phyloP scores from a whole-genome alignment of 2,329 filamentous ascomycete species.

The Penicillium frequentans region DNA sequence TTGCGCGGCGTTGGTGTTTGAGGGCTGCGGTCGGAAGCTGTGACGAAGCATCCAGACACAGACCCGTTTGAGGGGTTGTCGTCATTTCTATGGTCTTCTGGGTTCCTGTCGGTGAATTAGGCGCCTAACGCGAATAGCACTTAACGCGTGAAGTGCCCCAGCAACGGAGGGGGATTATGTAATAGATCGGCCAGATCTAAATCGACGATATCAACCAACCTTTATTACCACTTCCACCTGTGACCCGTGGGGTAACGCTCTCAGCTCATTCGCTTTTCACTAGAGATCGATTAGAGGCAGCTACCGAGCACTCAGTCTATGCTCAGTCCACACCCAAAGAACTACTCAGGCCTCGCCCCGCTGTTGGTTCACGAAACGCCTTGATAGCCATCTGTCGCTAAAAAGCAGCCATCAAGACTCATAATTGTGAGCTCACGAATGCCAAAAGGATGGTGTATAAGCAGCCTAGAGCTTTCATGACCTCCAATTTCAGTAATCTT shows the following conservation, averaged over 20 bases:
- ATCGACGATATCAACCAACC: background rate
- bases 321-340: too few species aligned
- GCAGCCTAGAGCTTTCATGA: too few species aligned
- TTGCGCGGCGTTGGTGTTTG: background rate
- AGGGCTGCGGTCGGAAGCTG: slow-evolving; percentile 22
- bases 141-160: slow-evolving; percentile 19
- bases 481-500: too few species aligned
- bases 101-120: background rate
- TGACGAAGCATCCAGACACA: slow-evolving; percentile 14
- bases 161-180: slow-evolving; percentile 15
- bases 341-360: too few species aligned
- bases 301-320: too few species aligned
- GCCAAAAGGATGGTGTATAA: too few species aligned
- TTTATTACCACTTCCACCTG: background rate
- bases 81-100: slow-evolving; percentile 15
- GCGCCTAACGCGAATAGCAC: slow-evolving; percentile 18
- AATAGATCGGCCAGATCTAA: background rate
- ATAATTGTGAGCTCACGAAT: too few species aligned
- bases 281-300: too few species aligned
- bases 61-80: background rate
- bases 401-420: too few species aligned
- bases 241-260: background rate
- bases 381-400: too few species aligned
- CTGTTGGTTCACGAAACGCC: too few species aligned
- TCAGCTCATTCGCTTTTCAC: too few species aligned